Evolutionary conservation across 1,139 yeast genomes (phyloP), one percentile per base, ranked within the genome.

Genomic region (Ogataea hybrid): DNA sequence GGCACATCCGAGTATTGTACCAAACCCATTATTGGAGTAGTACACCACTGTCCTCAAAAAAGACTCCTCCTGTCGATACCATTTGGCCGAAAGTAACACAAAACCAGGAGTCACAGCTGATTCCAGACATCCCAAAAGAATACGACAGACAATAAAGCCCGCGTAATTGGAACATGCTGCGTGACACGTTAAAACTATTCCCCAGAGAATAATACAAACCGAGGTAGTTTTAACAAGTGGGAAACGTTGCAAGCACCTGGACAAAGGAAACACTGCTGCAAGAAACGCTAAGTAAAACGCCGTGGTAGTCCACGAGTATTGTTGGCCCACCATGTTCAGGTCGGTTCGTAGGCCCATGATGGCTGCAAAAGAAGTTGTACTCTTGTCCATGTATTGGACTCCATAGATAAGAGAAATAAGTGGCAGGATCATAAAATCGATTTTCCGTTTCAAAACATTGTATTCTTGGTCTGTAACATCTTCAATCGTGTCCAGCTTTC

Each of bases 241-340:
- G 41, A 69, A 68, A 32, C 56, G 58, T 51, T 71, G 75, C 36
- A 72, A 55, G 10, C 72, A 43, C 27, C 61, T 51, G 17, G 69
- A 68, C 2, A 75, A 69, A 4, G 76, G 73, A 41, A 67, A 64
- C 73, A 50, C 76, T 73, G 9, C 76, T 67, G 14, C 78, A 62
- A 37, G 76, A 75, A 72, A 74, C 7, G 79, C 81, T 36, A 75
- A 54, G 55, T 78, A 77, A 48, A 77, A 77, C 1, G 77, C 70
- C 2, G 79, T 65, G 25, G 79, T 79, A 7, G 73, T 70, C 80
- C 81, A 77, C 12, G 76, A 62, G 52, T 76, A 77, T 63, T 67
- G 68, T 36, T 70, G 61, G 29, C 79, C 80, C 11, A 52, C 56
- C 81, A 77, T 75, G 8, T 71, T 50, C 45, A 76, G 61, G 47